Conservation (phyloP, 2,329 filamentous ascomycete genomes). For the Colletotrichum spinosum region DNA sequence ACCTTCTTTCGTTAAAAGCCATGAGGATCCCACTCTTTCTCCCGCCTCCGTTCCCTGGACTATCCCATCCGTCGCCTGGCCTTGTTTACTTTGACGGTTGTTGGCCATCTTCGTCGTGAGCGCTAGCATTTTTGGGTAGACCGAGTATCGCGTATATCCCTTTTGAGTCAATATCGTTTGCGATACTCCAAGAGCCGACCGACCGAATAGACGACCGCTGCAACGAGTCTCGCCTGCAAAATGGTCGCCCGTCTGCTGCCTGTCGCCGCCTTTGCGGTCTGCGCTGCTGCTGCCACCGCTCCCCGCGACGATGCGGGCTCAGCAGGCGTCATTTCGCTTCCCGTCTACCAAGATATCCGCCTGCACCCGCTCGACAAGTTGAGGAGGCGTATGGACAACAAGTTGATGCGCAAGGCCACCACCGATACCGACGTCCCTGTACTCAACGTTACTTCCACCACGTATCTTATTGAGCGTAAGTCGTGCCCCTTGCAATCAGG, state of each 20-base stretch:
- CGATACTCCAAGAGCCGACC: background rate
- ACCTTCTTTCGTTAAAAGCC: too few species aligned
- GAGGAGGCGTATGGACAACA: constrained; percentile 23
- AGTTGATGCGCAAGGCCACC: background rate
- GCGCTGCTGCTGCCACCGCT: constrained; percentile 20
- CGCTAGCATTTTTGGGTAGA: too few species aligned
- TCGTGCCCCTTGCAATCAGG: background rate
- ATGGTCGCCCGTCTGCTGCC: constrained; percentile 23
- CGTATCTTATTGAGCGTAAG: constrained; percentile 38
- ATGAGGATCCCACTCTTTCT: too few species aligned
- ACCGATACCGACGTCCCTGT: constrained; percentile 33
- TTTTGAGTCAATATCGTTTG: background rate
- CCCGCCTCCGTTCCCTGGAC: too few species aligned
- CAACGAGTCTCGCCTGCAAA: background rate
- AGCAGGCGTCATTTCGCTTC: constrained; percentile 33
- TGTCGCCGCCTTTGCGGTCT: constrained; percentile 23
- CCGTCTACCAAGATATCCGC: constrained; percentile 37
- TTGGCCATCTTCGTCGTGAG: too few species aligned
- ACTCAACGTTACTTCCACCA: constrained; percentile 38
- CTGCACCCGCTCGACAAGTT: constrained; percentile 31
- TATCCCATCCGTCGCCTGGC: too few species aligned
- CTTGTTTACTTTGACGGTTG: too few species aligned
- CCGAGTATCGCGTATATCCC: too few species aligned
- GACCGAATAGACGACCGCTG: background rate
- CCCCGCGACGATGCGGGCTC: constrained; percentile 18